A percentile compares a stretch with the other conserved stretches of the same genome.
These are phyloP conservation scores for Sugiyamaella smithiae DNA, from an alignment of 805 yeast species.

Conservation along the genomic window DNA sequence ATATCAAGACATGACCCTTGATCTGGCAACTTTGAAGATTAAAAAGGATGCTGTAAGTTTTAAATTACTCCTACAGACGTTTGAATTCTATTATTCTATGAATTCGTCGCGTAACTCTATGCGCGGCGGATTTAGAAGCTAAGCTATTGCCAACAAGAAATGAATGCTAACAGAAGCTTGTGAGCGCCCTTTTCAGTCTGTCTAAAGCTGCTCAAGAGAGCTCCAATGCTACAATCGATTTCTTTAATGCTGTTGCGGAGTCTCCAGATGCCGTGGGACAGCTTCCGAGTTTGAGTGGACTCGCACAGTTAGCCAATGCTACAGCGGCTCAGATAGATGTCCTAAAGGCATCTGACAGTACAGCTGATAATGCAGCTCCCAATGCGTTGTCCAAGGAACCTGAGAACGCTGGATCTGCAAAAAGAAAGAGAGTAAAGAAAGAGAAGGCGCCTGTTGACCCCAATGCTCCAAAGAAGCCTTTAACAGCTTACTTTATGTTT, in stretches of 20 bases:
- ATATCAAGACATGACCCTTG: neutral
- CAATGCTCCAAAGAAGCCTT: constrained; percentile 92
- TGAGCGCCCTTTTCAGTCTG: constrained; percentile 75
- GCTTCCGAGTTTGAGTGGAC: constrained; percentile 29
- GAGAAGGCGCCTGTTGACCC: constrained; percentile 69
- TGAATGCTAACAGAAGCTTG: constrained; percentile 43
- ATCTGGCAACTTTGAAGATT: constrained; percentile 24
- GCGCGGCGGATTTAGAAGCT: neutral
- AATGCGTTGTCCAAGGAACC: constrained; percentile 23
- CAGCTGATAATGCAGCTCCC: constrained; percentile 23
- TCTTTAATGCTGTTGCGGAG: constrained; percentile 53
- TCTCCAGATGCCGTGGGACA: constrained; percentile 37
- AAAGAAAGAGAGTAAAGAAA: constrained; percentile 40
- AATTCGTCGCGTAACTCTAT: neutral
- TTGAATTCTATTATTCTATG: neutral
- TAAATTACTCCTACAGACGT: neutral
- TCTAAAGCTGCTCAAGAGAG: constrained; percentile 86
- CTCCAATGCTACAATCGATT: constrained; percentile 73
- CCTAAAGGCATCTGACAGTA: constrained; percentile 17
- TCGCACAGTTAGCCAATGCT: constrained; percentile 31
- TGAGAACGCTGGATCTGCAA: constrained; percentile 21
- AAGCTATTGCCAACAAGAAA: neutral
- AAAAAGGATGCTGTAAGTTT: constrained; percentile 37
- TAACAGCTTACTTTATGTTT: constrained; percentile 80
- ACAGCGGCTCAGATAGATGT: constrained; percentile 31